Conservation (phyloP, 768 basidiomycete genomes). For the Leccinum ochraceum region DNA sequence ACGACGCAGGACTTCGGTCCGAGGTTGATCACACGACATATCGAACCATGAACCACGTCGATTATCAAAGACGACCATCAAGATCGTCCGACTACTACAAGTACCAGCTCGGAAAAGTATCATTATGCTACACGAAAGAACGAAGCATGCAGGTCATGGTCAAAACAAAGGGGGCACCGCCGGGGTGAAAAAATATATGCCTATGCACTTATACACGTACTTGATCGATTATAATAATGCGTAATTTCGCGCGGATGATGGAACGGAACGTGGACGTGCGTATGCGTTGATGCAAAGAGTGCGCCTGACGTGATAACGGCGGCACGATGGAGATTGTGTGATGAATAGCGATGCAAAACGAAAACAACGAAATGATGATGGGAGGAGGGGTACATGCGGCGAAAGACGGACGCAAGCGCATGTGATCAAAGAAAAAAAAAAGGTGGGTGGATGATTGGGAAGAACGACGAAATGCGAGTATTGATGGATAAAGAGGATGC, state of each 20-base stretch:
- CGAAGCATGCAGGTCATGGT: constrained; percentile 14
- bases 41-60: constrained; percentile 3
- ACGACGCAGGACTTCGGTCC: neutral
- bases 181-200: constrained; percentile 17
- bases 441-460: constrained; percentile 3
- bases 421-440: neutral
- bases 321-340: constrained; percentile 8
- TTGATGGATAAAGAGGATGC: constrained; percentile 13
- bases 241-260: constrained; percentile 15
- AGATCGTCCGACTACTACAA: constrained; percentile 12
- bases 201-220: constrained; percentile 30
- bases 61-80: constrained; percentile 18
- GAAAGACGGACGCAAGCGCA: constrained; percentile 14
- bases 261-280: constrained; percentile 8
- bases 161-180: constrained; percentile 10
- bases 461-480: constrained; percentile 14
- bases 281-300: constrained; percentile 18
- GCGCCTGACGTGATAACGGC: constrained; percentile 12
- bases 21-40: neutral
- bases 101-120: constrained; percentile 14
- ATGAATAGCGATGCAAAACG: constrained; percentile 27
- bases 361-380: constrained; percentile 10
- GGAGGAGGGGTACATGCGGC: neutral
- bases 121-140: constrained; percentile 13
- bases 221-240: constrained; percentile 33